Base-by-base conservation (phyloP, 208 protist species). In the Leishmania arabica region DNA sequence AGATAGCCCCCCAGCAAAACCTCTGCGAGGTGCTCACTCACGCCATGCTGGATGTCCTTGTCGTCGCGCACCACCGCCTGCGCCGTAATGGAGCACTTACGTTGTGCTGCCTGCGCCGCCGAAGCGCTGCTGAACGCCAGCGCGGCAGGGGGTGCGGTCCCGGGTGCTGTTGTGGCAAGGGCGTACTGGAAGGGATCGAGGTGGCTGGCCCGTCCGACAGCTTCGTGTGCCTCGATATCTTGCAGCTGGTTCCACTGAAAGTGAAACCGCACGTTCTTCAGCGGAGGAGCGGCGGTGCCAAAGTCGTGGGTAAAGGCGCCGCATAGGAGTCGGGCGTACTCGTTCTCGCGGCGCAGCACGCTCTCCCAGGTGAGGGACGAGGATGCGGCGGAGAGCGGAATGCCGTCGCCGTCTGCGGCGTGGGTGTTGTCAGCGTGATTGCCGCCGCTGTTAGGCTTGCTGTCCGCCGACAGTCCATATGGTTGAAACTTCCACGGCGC, bases 211-310 rank as follows among this genome's bases (percentile, higher is more conserved):
- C 78, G 77, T 5, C 77, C 81, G 56, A 37, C 56, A 65, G 56
- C 31, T 66, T 93, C 93, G 31, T 91, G 88, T 24, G 87, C 86
- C 60, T 95, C 92, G 31, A 88, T 81, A 60, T 95, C 93, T 45
- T 87, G 84, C 74, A 97, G 84, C 71, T 92, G 87, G n/a, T 87
- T 87, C 93, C 91, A 95, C 71, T 89, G 84, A 78, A 96, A 92
- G 77, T 79, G 85, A 62, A 94, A 93, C 42, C 70, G 27, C 40
- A 97, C 75, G 49, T 90, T 78, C 37, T 88, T 82, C 31, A 95
- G 66, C 42, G 93, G 93, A 37, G 84, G 83, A 19, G 84, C 85
- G 1, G 83, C 68, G 17, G 88, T 93, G 47, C 91, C 91, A 81
- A 97, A 93, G 58, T 84, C 60, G 85, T 93, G 91, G 7, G 89